Evolutionary conservation across 495 filamentous ascomycete species (phyloP), one percentile per base, ranked within the genome.

Genomic region (Cenococcum geophilum): DNA sequence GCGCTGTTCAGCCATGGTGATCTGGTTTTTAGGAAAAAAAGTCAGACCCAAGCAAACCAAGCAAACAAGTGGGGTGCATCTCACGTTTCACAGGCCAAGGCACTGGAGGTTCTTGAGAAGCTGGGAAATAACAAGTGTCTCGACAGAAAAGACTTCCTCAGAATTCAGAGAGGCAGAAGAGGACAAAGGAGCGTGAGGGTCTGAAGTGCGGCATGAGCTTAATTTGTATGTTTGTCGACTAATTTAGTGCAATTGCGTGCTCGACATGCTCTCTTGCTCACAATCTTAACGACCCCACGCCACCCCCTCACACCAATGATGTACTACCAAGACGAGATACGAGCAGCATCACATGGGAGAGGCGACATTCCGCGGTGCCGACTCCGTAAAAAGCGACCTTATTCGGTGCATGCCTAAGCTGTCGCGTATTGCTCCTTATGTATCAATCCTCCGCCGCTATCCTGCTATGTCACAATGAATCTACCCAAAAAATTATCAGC

Each of bases 1-100:
- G 25, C 71, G 72, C 18, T 68, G 51, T 43, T 72, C 68, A 25
- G 71, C 64, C 50, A 64, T 67, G 60, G 66, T 73, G 45, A 35
- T 18, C n/a, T 61, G 54, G 32, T 55, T 55, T n/a, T 16, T 55
- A 50, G 58, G 1, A 45, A 23, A 36, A 20, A n/a, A 3, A 58
- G 10, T 25, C 37, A 47, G 36, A 3, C 20, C 1, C 12, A 12
- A n/a, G 43, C 35, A 63, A 32, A 32, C 27, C 2, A 32, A 32
- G n/a, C 60, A 67, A 60, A 67, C 61, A 67, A 27, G 63, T 57
- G 59, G 63, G 59, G 59, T 61, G n/a, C 16, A n/a, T 54, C 25
- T 18, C 25, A 18, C 40, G 40, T 45, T 45, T 45, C 40, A 18
- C 14, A 45, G 40, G 27, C 40, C 3, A 16, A 10, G 18, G 40